A percentile compares a stretch with the other conserved stretches of the same genome.
phyloP scores from a whole-genome alignment of 2,329 filamentous ascomycete genomes.

The Verticillium tricorpus region DNA sequence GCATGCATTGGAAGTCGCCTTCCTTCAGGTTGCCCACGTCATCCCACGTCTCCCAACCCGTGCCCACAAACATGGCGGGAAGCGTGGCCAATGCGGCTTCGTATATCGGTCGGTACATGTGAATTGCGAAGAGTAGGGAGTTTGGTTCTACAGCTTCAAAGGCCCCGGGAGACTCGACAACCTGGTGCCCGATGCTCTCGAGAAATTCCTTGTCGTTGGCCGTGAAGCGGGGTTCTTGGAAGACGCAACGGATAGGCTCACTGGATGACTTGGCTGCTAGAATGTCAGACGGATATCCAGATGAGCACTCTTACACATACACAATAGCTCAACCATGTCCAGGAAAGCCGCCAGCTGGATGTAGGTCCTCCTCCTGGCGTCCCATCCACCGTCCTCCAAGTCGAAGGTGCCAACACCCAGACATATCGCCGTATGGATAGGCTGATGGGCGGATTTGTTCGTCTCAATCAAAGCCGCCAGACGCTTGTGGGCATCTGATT shows the following conservation, averaged over 20 bases:
- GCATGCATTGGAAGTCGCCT: conserved; percentile 24
- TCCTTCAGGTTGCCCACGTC: conserved; percentile 19
- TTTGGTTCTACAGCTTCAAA: conserved; percentile 42
- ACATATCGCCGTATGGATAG: conserved; percentile 41
- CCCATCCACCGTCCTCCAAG: conserved; percentile 39
- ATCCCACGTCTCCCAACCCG: conserved; percentile 46
- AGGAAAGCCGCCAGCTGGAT: conserved; percentile 51
- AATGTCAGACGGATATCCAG: neutral
- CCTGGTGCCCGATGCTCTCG: conserved; percentile 45
- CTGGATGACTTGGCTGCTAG: conserved; percentile 6
- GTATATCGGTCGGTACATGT: conserved; percentile 53
- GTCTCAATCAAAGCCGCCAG: conserved; percentile 29
- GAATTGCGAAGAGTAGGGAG: conserved; percentile 58
- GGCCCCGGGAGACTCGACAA: conserved; percentile 47
- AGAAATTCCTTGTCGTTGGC: conserved; percentile 43
- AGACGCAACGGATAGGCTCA: conserved; percentile 36
- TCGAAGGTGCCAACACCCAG: conserved; percentile 53
- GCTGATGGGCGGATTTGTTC: conserved; percentile 13
- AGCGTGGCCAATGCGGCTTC: conserved; percentile 40
- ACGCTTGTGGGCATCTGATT: conserved; percentile 18
- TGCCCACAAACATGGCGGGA: conserved; percentile 57
- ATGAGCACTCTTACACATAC: conserved; percentile 20
- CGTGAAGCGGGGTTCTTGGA: conserved; percentile 53
- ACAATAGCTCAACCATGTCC: conserved; percentile 37
- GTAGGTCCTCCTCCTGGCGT: conserved; percentile 40